Base-by-base conservation (phyloP, 2,329 filamentous ascomycete species). In the Mycogone perniciosa region DNA sequence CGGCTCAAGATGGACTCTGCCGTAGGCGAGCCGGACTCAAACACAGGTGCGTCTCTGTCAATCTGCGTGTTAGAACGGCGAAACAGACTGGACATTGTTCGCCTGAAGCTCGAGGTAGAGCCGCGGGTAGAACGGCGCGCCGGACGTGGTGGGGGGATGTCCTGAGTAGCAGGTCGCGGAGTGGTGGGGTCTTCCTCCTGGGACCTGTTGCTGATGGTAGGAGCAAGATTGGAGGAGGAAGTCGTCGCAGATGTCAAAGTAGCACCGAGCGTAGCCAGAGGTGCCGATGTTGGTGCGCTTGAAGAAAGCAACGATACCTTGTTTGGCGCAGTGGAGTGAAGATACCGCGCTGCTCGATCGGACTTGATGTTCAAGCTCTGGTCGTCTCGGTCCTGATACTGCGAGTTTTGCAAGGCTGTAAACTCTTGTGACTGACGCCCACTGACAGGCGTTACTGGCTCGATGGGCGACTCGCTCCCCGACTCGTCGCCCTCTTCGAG, bases 361-460 rank as follows among this genome's bases (percentile, higher is more conserved):
- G 59, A 60, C 40, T 59, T 56, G 10, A 27, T 53, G 52, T 26
- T 50, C 34, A 34, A 38, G 26, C 64, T 63, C 52, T 61, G 59
- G 51, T 65, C 60, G 53, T 66, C 60, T 57, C 70, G 69, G 41
- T 48, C 49, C 53, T 54, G 52, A 35, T 50, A 41, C 37, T 50
- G 48, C 10, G 35, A 39, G 46, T 65, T 66, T 49, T 71, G 69
- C 54, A 71, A 62, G 34, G 68, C 65, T 44, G 70, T 70, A 55
- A 82, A 80, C 56, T 80, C 77, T 52, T 76, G 75, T 43, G 79
- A 81, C 60, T 78, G 64, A 46, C 69, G 75, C 54, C 76, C 73
- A 59, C 80, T 83, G 53, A 80, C 75, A 44, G 81, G 82, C 26
- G 81, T 85, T 52, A 81, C 71, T 41, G 81, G 81, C 57, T 84